phyloP scores from a whole-genome alignment of 2,329 filamentous ascomycete species.

The Colletotrichum siamense region DNA sequence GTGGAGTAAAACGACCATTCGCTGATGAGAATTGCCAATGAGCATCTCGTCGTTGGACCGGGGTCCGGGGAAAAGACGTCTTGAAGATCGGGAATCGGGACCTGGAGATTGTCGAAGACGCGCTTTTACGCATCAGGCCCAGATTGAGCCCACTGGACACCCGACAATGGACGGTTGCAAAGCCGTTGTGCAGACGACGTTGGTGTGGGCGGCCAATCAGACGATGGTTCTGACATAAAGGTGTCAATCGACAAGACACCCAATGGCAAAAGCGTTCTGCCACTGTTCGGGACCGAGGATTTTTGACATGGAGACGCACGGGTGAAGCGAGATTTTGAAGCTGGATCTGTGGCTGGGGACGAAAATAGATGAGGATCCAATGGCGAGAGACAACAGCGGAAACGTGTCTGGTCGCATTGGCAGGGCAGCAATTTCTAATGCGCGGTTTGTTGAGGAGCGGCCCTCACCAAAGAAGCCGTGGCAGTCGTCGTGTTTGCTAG shows the following conservation, averaged over 20 bases:
- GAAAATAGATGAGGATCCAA: constrained; percentile 7
- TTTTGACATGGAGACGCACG: not conserved
- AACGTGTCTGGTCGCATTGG: constrained; percentile 15
- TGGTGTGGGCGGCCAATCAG: constrained; percentile 11
- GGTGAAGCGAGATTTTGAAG: not conserved
- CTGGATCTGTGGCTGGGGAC: not conserved
- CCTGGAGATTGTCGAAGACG: constrained; percentile 18
- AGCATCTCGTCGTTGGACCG: constrained; percentile 6
- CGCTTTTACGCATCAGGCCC: constrained; percentile 15
- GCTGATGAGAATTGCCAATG: constrained; percentile 10
- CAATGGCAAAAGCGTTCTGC: not conserved
- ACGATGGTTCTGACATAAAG: not conserved
- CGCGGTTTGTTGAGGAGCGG: constrained; percentile 18
- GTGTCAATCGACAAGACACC: not conserved
- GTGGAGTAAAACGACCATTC: constrained; percentile 8
- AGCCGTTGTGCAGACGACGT: not conserved
- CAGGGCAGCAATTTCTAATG: constrained; percentile 12
- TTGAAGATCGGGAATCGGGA: constrained; percentile 18
- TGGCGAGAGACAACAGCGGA: constrained; percentile 2
- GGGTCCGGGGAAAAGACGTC: constrained; percentile 15
- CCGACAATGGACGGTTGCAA: not conserved
- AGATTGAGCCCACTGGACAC: constrained; percentile 1
- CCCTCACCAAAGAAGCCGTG: constrained; percentile 15
- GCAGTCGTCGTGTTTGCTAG: not conserved
- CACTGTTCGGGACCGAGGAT: not conserved